Evolutionary conservation across 768 basidiomycete genomes (phyloP), one percentile per base, ranked within the genome.

Genomic region (Amanita phalloides): DNA sequence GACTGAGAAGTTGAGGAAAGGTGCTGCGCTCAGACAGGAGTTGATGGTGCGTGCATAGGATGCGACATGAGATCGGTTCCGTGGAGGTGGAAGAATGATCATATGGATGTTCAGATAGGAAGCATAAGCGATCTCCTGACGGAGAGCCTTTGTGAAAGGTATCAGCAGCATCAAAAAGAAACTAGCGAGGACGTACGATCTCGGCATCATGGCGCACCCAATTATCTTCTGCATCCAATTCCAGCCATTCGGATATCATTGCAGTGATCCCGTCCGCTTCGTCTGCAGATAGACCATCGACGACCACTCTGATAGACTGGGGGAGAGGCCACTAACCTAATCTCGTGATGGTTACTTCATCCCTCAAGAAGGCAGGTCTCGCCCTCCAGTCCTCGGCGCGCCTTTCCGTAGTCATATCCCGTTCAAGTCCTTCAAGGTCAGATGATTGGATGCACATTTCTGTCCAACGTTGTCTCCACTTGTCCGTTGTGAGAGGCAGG

Each of bases 121-220:
- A 0, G 93, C 93, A 62, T 93, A 96, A 2, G 89, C 76, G 13
- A 96, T 75, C 66, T 99, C 96, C 68, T 97, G 93, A 51, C 83
- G 81, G 13, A 99, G 75, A 9, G 96, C 95, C 92, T 95, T 54
- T 36, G 47, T 48, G 39, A 39, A 55, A 55, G 49, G 25, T 36
- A 17, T 39, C 46, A 9, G 45, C 46, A 23, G 47, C 14, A 36
- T 41, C 25, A 28, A 17, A 41, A n/a, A 10, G 36, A 28, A 59
- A 54, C 56, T 38, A 42, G 10, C 53, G 44, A 55, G 57, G 48
- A 41, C 86, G 68, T 65, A 93, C 93, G 50, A 95, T 87, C 68
- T 95, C 96, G 42, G 92, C 86, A 62, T 99, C 96, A 60, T 95
- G 90, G 42, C 96, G 81, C 49, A 98, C 84, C 76, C 94, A 91